These are phyloP conservation scores for Cladorrhinum sp. DNA, from an alignment of 2,329 filamentous ascomycete genomes.

Conservation along the genomic window DNA sequence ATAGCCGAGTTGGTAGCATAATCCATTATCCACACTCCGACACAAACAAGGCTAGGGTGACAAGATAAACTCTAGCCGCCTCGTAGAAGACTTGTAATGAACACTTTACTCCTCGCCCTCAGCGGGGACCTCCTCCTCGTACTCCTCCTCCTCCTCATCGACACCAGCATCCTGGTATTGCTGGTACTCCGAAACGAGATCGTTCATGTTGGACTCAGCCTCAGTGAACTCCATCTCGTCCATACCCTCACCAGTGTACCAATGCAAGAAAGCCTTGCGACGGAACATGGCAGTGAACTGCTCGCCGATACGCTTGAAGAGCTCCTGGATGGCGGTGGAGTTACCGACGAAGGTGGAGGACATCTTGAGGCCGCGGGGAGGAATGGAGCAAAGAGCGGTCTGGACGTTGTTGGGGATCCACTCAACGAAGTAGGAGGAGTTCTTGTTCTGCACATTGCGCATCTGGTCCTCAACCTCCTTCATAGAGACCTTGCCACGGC, in stretches of 20 bases:
- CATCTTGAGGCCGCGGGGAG: constrained; percentile 97
- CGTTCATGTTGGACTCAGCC: constrained; percentile 99
- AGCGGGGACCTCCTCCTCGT: constrained; percentile 76
- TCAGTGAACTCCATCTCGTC: constrained; percentile 99
- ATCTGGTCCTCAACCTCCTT: constrained; percentile 99
- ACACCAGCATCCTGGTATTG: constrained; percentile 99
- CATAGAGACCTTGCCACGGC: constrained; percentile 99
- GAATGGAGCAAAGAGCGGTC: constrained; percentile 98
- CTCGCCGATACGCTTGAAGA: constrained; percentile 99
- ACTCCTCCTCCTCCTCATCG: constrained; percentile 96
- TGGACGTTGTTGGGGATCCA: constrained; percentile 99
- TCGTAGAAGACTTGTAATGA: not conserved
- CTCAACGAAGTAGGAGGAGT: constrained; percentile 98
- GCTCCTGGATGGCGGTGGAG: constrained; percentile 99
- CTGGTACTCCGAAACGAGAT: constrained; percentile 98
- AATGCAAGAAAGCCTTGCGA: constrained; percentile 99
- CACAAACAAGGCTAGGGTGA: constrained; percentile 3
- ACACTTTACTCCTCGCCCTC: constrained; percentile 63
- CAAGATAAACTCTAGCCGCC: not conserved
- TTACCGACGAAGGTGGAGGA: constrained; percentile 98
- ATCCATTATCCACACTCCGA: constrained; percentile 14
- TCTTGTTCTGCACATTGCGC: constrained; percentile 99
- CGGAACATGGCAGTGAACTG: constrained; percentile 99
- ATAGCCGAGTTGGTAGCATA: constrained; percentile 11
- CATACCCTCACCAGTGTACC: constrained; percentile 99